Percentiles rank a stretch among this genome's conserved stretches.
phyloP scores from a whole-genome alignment of 2,329 filamentous ascomycete species.

The Cladosporium sp. region DNA sequence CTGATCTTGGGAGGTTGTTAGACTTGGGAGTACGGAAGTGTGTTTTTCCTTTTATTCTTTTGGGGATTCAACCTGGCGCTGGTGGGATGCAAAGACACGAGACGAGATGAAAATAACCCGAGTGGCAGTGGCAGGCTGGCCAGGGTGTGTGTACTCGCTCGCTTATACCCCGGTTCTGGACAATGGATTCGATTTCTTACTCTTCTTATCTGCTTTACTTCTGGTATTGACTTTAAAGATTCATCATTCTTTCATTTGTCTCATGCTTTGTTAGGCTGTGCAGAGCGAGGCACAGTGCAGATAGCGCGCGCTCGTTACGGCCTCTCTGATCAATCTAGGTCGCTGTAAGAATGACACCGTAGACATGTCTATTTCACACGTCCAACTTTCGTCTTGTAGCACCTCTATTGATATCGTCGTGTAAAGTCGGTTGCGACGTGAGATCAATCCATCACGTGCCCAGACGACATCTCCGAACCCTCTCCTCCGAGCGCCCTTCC shows the following conservation, averaged over 20 bases:
- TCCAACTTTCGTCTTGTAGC: not conserved
- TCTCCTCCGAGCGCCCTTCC: constrained; percentile 15
- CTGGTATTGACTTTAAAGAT: not conserved
- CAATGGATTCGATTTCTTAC: not conserved
- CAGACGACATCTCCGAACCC: not conserved
- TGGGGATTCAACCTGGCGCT: constrained; percentile 2
- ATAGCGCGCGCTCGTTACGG: not conserved
- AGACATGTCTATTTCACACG: not conserved
- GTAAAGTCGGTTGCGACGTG: not conserved
- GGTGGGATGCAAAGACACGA: constrained; percentile 13
- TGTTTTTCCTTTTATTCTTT: not conserved
- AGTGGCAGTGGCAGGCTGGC: constrained; percentile 15
- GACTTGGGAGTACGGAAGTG: not conserved
- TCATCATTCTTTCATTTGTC: not conserved
- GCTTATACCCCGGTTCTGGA: constrained; percentile 14
- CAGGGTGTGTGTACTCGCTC: constrained; percentile 9
- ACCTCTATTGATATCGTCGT: not conserved
- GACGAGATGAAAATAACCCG: constrained; percentile 9
- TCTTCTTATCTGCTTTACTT: not conserved
- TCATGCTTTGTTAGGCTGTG: not conserved
- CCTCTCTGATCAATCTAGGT: not conserved
- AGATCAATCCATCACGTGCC: not conserved
- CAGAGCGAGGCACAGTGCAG: not conserved
- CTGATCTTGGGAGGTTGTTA: not conserved
- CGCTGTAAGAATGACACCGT: not conserved